These are phyloP conservation scores for Penicillium nucicola DNA, from an alignment of 495 filamentous ascomycete genomes.

Conservation along the genomic window DNA sequence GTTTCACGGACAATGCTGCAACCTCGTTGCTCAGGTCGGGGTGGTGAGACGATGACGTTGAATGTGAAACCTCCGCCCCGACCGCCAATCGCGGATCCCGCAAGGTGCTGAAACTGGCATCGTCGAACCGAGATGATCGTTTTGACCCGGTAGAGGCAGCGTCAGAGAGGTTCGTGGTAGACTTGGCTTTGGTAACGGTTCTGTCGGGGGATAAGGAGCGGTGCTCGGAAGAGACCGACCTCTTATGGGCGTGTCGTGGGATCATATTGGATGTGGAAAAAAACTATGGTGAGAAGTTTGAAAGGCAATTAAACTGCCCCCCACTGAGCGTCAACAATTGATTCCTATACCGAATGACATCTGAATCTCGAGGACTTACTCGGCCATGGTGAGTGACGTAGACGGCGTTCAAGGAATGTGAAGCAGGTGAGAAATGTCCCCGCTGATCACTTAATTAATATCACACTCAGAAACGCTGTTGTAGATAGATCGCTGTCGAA, in stretches of 20 bases:
- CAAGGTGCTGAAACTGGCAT: constrained; percentile 48
- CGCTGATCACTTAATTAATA: constrained; percentile 2
- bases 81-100: constrained; percentile 46
- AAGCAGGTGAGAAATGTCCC: not conserved
- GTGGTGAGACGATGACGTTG: constrained; percentile 51
- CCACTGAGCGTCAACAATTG: constrained; percentile 7
- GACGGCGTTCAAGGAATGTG: constrained; percentile 22
- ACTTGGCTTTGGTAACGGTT: constrained; percentile 42
- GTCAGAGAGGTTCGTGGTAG: constrained; percentile 38
- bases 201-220: constrained; percentile 38
- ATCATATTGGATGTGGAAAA: constrained; percentile 44
- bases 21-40: constrained; percentile 87
- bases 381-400: constrained; percentile 41
- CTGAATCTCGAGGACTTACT: constrained; percentile 30
- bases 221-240: constrained; percentile 42
- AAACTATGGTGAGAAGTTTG: constrained; percentile 42
- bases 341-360: not conserved
- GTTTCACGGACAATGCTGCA: constrained; percentile 85
- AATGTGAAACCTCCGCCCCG: constrained; percentile 33
- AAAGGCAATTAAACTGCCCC: constrained; percentile 41
- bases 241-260: constrained; percentile 39
- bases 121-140: constrained; percentile 17
- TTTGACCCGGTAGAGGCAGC: constrained; percentile 13
- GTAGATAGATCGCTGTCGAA: not conserved
- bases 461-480: constrained; percentile 11